These are phyloP conservation scores for Inga laurina DNA, from an alignment of 306 rosid species.

Conservation along the genomic window DNA sequence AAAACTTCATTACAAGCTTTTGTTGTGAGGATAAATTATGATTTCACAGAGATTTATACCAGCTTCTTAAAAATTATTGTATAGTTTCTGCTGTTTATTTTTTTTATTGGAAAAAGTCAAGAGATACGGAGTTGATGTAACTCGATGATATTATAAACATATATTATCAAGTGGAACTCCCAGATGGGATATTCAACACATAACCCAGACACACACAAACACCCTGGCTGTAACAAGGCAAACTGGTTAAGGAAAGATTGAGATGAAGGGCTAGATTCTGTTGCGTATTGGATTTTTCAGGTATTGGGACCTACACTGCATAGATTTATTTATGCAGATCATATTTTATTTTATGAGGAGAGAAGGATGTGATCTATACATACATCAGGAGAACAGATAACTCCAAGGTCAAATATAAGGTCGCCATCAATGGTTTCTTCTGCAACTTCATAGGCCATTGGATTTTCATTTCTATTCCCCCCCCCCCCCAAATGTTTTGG, in stretches of 20 bases:
- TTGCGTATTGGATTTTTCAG: conserved; percentile 16
- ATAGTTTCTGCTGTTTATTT: background rate
- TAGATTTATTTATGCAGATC: conserved; percentile 25
- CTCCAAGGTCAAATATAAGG: conserved; percentile 55
- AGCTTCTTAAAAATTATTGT: background rate
- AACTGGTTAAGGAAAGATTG: background rate
- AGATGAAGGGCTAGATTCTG: conserved; percentile 24
- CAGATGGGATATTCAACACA: background rate
- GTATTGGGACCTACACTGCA: conserved; percentile 30
- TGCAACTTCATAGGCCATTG: background rate
- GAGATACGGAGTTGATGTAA: background rate
- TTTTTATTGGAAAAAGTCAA: background rate
- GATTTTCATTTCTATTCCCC: background rate
- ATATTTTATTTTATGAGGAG: conserved; percentile 25
- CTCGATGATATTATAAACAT: background rate
- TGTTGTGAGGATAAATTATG: background rate
- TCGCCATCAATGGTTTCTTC: conserved; percentile 43
- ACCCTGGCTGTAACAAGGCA: background rate
- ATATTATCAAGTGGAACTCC: background rate
- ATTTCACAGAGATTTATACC: background rate
- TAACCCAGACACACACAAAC: background rate
- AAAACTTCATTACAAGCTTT: background rate
- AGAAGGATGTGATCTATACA: background rate
- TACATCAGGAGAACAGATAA: conserved; percentile 22
- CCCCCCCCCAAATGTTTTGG: background rate